Percentiles rank a stretch among this genome's conserved stretches.
Evolutionary conservation across 1,139 yeast species (phyloP).

Genomic region (Zygosaccharomyces pseudobailii): DNA sequence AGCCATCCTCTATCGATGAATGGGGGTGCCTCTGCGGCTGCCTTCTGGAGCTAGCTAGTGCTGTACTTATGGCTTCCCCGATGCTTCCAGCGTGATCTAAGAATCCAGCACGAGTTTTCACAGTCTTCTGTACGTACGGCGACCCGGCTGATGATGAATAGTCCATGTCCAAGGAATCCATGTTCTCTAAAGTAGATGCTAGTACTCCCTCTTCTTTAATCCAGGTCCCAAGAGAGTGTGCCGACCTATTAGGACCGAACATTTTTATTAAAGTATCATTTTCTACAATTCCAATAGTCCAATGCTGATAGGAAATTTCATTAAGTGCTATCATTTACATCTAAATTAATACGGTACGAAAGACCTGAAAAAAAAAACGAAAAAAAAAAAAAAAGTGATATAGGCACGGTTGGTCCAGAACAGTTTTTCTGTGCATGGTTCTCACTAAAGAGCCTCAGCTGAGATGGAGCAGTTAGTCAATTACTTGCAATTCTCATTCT

Average conservation of each 20-base stretch:
- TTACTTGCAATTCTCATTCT: too few relatives aligned
- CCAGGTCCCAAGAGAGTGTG: neutral
- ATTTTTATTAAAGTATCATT: neutral
- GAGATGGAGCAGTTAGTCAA: too few relatives aligned
- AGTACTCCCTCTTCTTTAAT: neutral
- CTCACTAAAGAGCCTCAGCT: too few relatives aligned
- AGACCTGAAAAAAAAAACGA: too few relatives aligned
- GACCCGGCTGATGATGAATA: neutral
- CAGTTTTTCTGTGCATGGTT: too few relatives aligned
- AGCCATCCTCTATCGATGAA: neutral
- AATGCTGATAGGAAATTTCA: neutral
- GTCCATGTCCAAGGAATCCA: neutral
- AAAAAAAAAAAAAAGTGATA: too few relatives aligned
- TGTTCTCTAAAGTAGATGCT: neutral
- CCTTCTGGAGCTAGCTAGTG: neutral
- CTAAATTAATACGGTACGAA: too few relatives aligned
- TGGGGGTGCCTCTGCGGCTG: neutral
- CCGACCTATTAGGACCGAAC: neutral
- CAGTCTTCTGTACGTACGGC: neutral
- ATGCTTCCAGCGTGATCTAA: slow-evolving; percentile 3
- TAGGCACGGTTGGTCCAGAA: too few relatives aligned
- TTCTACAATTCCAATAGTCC: neutral
- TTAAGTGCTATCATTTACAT: neutral
- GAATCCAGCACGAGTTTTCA: neutral
- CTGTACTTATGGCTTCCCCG: slow-evolving; percentile 1